Percentiles rank a stretch among this genome's conserved stretches.
Conservation (phyloP, 179 eudicot genomes). For the Spergularia azorica region DNA sequence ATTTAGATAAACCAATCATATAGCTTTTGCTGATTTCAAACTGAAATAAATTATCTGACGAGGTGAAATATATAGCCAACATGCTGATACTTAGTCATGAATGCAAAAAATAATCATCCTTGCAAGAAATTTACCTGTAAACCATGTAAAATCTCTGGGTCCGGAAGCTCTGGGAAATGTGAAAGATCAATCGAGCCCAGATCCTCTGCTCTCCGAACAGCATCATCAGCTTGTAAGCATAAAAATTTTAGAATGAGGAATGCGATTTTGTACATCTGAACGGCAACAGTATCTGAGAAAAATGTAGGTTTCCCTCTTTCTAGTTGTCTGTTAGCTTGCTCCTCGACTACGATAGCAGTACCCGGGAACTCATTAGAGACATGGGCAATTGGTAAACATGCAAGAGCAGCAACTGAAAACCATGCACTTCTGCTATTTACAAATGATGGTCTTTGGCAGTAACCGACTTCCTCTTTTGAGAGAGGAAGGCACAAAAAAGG, state of each 20-base stretch:
- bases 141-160: conserved; percentile 97
- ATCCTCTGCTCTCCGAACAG: conserved; percentile 82
- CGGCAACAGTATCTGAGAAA: conserved; percentile 74
- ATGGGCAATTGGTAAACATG: conserved; percentile 47
- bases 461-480: conserved; percentile 68
- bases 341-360: conserved; percentile 57
- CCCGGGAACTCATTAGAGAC: conserved; percentile 43
- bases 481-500: conserved; percentile 69
- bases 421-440: conserved; percentile 71
- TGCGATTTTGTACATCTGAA: conserved; percentile 68
- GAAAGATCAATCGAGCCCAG: conserved; percentile 84
- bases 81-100: conserved; percentile 5
- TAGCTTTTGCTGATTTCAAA: too few relatives aligned
- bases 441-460: conserved; percentile 57
- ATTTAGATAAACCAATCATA: conserved; percentile 7
- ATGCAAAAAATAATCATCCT: not conserved
- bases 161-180: conserved; percentile 91
- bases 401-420: conserved; percentile 77
- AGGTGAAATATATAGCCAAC: not conserved
- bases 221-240: conserved; percentile 77
- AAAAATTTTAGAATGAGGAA: conserved; percentile 72
- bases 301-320: conserved; percentile 40
- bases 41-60: not conserved
- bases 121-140: conserved; percentile 61
- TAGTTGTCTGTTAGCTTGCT: conserved; percentile 33